Conservation (phyloP, 2,329 filamentous ascomycete species). For the Arthrobotrys sinensis region DNA sequence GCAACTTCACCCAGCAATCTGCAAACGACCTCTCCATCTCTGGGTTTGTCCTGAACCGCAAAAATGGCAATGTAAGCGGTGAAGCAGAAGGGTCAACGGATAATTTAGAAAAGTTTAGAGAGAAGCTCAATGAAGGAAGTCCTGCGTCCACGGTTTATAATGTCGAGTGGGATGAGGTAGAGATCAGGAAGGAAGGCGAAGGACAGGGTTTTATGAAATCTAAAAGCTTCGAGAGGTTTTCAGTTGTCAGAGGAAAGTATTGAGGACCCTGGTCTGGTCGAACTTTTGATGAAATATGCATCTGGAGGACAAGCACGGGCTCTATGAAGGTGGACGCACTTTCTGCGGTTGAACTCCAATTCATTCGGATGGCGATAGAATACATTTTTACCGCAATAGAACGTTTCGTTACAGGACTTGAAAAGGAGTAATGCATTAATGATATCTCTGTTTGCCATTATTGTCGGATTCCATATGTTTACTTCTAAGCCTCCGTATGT, state of each 20-base stretch:
- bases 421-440: background rate
- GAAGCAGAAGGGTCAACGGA: slow-evolving; percentile 43
- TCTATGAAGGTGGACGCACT: too few relatives aligned
- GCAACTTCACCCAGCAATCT: slow-evolving; percentile 42
- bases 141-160: slow-evolving; percentile 29
- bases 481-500: background rate
- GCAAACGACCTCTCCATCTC: slow-evolving; percentile 36
- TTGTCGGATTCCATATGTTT: background rate
- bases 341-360: too few relatives aligned
- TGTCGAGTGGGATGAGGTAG: slow-evolving; percentile 50
- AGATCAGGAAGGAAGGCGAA: slow-evolving; percentile 37
- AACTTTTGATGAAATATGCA: too few relatives aligned
- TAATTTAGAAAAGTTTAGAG: slow-evolving; percentile 40
- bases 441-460: background rate
- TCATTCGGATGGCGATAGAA: too few relatives aligned
- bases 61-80: slow-evolving; percentile 30
- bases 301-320: too few relatives aligned
- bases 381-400: too few relatives aligned
- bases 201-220: slow-evolving; percentile 44
- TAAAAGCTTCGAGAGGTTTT: slow-evolving; percentile 22
- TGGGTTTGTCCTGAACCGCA: slow-evolving; percentile 41
- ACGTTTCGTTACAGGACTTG: too few relatives aligned
- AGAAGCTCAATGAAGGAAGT: slow-evolving; percentile 39
- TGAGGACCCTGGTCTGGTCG: background rate
- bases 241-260: slow-evolving; percentile 14